Conservation (phyloP, 2,329 filamentous ascomycete genomes). For the Xylaria sp. region DNA sequence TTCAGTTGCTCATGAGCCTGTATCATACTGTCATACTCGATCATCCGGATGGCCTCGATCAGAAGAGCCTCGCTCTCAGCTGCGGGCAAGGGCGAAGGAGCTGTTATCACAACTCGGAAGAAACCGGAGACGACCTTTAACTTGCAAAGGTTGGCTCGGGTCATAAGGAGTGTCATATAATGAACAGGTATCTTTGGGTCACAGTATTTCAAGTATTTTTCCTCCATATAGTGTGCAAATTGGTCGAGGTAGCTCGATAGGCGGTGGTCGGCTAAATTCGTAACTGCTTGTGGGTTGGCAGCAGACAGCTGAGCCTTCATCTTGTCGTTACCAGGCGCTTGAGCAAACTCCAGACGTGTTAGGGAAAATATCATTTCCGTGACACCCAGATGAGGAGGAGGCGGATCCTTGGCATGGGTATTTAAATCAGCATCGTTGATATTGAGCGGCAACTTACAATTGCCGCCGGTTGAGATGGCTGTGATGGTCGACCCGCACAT, state of each 20-base stretch:
- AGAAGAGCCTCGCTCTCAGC: slow-evolving; percentile 64
- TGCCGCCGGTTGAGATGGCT: slow-evolving; percentile 62
- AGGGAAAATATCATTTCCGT: slow-evolving; percentile 71
- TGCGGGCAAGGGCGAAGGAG: slow-evolving; percentile 53
- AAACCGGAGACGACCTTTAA: slow-evolving; percentile 66
- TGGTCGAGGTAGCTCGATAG: slow-evolving; percentile 62
- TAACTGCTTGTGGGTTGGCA: slow-evolving; percentile 55
- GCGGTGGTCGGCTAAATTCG: slow-evolving; percentile 61
- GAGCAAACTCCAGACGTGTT: slow-evolving; percentile 65
- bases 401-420: slow-evolving; percentile 64
- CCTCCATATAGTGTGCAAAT: slow-evolving; percentile 66
- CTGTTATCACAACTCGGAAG: slow-evolving; percentile 57
- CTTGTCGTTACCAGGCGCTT: slow-evolving; percentile 62
- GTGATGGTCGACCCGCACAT: slow-evolving; percentile 69
- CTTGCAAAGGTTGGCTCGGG: slow-evolving; percentile 65
- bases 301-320: slow-evolving; percentile 49
- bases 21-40: slow-evolving; percentile 68
- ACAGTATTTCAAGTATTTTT: slow-evolving; percentile 65
- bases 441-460: slow-evolving; percentile 68
- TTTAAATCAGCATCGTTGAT: slow-evolving; percentile 71
- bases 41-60: slow-evolving; percentile 65
- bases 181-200: slow-evolving; percentile 69
- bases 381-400: slow-evolving; percentile 59
- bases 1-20: slow-evolving; percentile 62
- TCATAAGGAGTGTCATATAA: slow-evolving; percentile 68